A percentile compares a stretch with the other conserved stretches of the same genome.
Conservation (phyloP, 2,329 filamentous ascomycete genomes). For the Ceratocystis eucalypticola region DNA sequence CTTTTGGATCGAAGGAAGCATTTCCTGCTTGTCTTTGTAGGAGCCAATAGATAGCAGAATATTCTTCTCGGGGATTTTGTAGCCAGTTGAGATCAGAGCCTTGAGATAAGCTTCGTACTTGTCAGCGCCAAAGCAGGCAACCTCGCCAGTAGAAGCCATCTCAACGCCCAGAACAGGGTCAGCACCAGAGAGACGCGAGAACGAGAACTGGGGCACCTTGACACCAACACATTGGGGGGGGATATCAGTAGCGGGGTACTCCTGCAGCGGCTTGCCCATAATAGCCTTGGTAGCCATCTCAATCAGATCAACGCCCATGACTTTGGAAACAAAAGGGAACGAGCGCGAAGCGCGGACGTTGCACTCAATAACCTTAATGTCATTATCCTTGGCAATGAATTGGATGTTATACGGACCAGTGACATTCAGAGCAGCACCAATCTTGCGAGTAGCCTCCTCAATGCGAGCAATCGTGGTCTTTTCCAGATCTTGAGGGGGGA, state of each 20-base stretch:
- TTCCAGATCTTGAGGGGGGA: constrained; percentile 87
- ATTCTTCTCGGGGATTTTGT: constrained; percentile 91
- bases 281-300: constrained; percentile 98
- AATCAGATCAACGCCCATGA: constrained; percentile 94
- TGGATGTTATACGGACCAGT: constrained; percentile 98
- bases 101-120: constrained; percentile 98
- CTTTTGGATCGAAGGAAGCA: constrained; percentile 84
- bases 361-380: constrained; percentile 99
- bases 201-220: constrained; percentile 98
- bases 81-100: constrained; percentile 86
- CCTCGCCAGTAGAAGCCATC: constrained; percentile 98
- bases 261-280: constrained; percentile 65
- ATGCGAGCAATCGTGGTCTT: constrained; percentile 79
- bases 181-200: constrained; percentile 89
- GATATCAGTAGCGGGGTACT: constrained; percentile 67
- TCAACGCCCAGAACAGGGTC: constrained; percentile 95
- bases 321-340: constrained; percentile 96
- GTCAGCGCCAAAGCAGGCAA: constrained; percentile 87
- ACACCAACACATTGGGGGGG: constrained; percentile 78
- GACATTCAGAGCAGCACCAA: constrained; percentile 83
- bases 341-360: constrained; percentile 93
- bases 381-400: constrained; percentile 98
- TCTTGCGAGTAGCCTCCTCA: constrained; percentile 89
- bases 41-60: constrained; percentile 90
- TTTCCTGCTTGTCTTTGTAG: constrained; percentile 95